A percentile compares a stretch with the other conserved stretches of the same genome.
Evolutionary conservation across 148 eudicot species (phyloP).

Genomic region (Hydrangea macrophylla): DNA sequence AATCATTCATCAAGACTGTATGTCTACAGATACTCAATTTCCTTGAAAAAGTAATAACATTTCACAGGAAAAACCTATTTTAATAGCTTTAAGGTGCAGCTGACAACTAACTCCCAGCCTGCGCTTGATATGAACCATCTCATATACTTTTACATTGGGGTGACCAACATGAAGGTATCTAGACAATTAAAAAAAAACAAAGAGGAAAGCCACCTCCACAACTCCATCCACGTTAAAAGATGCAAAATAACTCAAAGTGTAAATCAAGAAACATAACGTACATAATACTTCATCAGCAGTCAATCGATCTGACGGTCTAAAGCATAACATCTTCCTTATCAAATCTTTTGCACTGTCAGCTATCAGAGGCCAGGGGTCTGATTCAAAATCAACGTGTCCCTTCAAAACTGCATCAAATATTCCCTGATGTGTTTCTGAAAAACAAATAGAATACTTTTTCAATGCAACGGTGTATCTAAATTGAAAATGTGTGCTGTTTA

Average conservation of each 20-base stretch:
- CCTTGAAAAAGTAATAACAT: neutral
- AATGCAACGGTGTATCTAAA: neutral
- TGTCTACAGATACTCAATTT: neutral
- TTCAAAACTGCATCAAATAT: slow-evolving; percentile 94
- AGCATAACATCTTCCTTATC: slow-evolving; percentile 78
- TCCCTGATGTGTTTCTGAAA: slow-evolving; percentile 93
- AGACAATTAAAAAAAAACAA: neutral
- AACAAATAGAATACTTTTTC: slow-evolving; percentile 11
- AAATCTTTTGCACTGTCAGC: slow-evolving; percentile 96
- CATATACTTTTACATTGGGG: neutral
- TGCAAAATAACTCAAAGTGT: neutral
- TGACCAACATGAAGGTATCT: neutral
- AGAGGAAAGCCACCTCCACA: neutral
- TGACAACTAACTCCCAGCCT: neutral
- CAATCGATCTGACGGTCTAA: slow-evolving; percentile 59
- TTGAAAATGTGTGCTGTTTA: neutral
- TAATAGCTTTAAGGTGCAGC: neutral
- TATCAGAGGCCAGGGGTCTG: slow-evolving; percentile 93
- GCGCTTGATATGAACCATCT: neutral
- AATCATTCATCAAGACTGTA: neutral
- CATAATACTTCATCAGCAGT: slow-evolving; percentile 97
- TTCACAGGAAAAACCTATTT: neutral
- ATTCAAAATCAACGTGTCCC: slow-evolving; percentile 88
- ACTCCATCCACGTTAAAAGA: neutral
- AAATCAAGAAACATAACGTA: slow-evolving; percentile 32